These are phyloP conservation scores for Leccinum huronense DNA, from an alignment of 1,284 basidiomycete genomes.

Conservation along the genomic window DNA sequence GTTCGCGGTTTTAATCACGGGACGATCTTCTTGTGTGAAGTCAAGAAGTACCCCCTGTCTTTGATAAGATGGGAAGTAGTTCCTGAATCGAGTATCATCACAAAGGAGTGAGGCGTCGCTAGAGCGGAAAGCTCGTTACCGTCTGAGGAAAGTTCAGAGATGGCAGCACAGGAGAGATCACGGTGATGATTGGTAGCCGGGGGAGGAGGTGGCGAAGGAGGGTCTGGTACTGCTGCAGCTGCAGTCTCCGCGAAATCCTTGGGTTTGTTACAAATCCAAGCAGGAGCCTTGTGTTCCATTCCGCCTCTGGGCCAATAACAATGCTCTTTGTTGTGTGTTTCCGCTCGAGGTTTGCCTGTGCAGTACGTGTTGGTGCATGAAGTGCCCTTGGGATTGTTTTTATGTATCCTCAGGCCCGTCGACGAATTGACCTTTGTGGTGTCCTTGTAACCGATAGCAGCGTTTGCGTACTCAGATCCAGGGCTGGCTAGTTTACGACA, in stretches of 20 bases:
- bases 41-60: not conserved
- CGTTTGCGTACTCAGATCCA: not conserved
- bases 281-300: not conserved
- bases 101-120: not conserved
- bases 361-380: no score
- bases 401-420: not conserved
- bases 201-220: not conserved
- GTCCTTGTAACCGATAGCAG: not conserved
- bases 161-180: not conserved
- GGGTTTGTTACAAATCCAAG: not conserved
- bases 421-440: not conserved
- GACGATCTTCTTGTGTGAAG: not conserved
- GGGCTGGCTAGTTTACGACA: not conserved
- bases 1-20: not conserved
- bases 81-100: not conserved
- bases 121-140: no score
- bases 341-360: no score
- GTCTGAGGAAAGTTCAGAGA: not conserved
- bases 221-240: not conserved
- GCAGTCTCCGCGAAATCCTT: not conserved
- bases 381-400: not conserved
- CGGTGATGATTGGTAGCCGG: accelerated
- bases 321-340: not conserved
- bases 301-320: conserved; percentile 2
- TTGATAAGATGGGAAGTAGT: not conserved